Base-by-base conservation (phyloP, 2,329 filamentous ascomycete genomes). In the Neocatenulostroma microsporum region DNA sequence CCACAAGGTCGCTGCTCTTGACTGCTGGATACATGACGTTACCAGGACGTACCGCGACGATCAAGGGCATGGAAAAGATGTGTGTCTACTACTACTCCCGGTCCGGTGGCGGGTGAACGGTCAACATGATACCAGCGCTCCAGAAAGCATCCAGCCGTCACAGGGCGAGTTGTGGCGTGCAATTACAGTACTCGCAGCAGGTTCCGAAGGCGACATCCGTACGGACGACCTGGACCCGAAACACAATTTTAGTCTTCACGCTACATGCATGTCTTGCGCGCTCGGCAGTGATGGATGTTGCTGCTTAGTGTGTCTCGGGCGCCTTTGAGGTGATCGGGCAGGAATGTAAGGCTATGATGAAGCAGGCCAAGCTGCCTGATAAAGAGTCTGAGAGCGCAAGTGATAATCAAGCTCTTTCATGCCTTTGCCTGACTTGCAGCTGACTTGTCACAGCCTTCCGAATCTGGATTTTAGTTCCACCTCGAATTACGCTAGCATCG, bases 401-500 rank as follows among this genome's bases (percentile, higher is more conserved):
- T n/a, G n/a, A n/a, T n/a, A n/a, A n/a, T n/a, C n/a, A n/a, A n/a
- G n/a, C n/a, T n/a, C n/a, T n/a, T n/a, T n/a, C n/a, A n/a, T n/a
- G n/a, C n/a, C n/a, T n/a, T n/a, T n/a, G n/a, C n/a, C n/a, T n/a
- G n/a, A n/a, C n/a, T n/a, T n/a, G n/a, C n/a, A n/a, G n/a, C n/a
- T n/a, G n/a, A n/a, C n/a, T n/a, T n/a, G n/a, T n/a, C n/a, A n/a
- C n/a, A n/a, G n/a, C n/a, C n/a, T n/a, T n/a, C n/a, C n/a, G n/a
- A n/a, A n/a, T n/a, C n/a, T n/a, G n/a, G n/a, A n/a, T n/a, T n/a
- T n/a, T n/a, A n/a, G n/a, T n/a, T n/a, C n/a, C n/a, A 81, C 74
- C 1, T 63, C 79, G 32, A 63, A 76, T 12, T 91, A 96, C 56
- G 74, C 67, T 21, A 62, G 69, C 11, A 78, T 74, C 2, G 62